These are phyloP conservation scores for Stemphylium lycopersici DNA, from an alignment of 2,329 filamentous ascomycete species.

Conservation along the genomic window DNA sequence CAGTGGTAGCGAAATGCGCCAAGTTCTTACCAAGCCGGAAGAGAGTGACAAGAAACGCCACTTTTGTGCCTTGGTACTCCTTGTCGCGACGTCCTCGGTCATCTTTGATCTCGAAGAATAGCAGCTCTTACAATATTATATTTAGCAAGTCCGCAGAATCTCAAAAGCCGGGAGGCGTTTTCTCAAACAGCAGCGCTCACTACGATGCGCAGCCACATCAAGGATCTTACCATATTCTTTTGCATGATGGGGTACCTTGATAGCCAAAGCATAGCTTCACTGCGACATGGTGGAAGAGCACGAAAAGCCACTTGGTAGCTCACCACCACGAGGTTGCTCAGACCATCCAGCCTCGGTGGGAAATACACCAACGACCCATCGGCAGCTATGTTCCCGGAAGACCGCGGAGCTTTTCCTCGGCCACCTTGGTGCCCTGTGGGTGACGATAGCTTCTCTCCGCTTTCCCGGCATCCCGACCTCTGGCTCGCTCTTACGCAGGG, in stretches of 20 bases:
- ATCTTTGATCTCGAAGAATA: neutral
- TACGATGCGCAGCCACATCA: neutral
- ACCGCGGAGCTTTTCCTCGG: neutral
- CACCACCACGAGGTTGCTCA: neutral
- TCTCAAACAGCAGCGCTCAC: neutral
- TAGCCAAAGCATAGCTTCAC: neutral
- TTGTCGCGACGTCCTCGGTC: constrained; percentile 19
- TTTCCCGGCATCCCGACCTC: constrained; percentile 1
- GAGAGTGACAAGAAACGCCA: constrained; percentile 26
- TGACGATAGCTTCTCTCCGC: neutral
- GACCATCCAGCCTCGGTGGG: neutral
- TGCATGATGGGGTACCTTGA: neutral
- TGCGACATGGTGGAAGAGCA: neutral
- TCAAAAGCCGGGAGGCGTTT: neutral
- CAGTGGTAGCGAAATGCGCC: constrained; percentile 16
- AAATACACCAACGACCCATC: neutral
- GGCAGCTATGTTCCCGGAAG: neutral
- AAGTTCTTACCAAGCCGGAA: constrained; percentile 34
- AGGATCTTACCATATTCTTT: neutral
- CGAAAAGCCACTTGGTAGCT: neutral
- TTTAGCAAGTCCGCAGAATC: too few species aligned
- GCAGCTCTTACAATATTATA: neutral
- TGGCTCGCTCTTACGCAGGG: constrained; percentile 24
- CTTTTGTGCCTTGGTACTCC: constrained; percentile 13
- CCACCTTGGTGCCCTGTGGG: neutral